Percentiles rank a stretch among this genome's conserved stretches.
Evolutionary conservation across 2,329 filamentous ascomycete genomes (phyloP).

Genomic region (Calonectria pseudoreteaudii): DNA sequence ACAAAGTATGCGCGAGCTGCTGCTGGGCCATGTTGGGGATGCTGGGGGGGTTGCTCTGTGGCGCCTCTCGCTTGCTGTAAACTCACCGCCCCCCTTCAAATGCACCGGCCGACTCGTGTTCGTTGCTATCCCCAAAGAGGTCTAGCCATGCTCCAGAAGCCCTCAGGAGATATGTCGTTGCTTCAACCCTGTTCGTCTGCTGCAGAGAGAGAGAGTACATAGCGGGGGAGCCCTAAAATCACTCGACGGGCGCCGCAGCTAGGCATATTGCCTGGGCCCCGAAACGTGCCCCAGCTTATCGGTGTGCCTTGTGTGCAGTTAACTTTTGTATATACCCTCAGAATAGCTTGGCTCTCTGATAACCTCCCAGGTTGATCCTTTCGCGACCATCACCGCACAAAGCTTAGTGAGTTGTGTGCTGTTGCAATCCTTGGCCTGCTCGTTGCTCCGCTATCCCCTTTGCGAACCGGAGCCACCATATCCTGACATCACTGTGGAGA

Average conservation of each 20-base stretch:
- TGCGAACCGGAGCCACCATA: not conserved
- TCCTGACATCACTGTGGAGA: slow-evolving; percentile 7
- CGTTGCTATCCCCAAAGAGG: not conserved
- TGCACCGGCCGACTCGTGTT: not conserved
- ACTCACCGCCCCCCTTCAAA: not conserved
- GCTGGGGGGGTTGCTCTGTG: no score
- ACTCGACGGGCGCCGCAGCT: not conserved
- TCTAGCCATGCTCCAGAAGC: not conserved
- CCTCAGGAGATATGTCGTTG: not conserved
- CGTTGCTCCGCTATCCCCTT: not conserved
- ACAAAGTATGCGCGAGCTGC: not conserved
- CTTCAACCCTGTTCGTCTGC: not conserved
- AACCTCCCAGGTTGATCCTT: not conserved
- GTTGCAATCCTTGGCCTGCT: not conserved
- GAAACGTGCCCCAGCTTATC: not conserved
- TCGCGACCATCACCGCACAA: not conserved
- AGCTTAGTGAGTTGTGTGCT: not conserved
- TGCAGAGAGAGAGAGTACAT: not conserved
- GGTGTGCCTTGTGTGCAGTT: not conserved
- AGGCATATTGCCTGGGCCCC: not conserved
- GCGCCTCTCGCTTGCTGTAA: not conserved
- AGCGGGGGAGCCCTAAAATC: not conserved
- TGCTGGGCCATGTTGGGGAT: no score
- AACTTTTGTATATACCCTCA: not conserved
- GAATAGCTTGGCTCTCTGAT: not conserved